Evolutionary conservation across 2,329 filamentous ascomycete genomes (phyloP).

Genomic region (Trichoderma sp.): DNA sequence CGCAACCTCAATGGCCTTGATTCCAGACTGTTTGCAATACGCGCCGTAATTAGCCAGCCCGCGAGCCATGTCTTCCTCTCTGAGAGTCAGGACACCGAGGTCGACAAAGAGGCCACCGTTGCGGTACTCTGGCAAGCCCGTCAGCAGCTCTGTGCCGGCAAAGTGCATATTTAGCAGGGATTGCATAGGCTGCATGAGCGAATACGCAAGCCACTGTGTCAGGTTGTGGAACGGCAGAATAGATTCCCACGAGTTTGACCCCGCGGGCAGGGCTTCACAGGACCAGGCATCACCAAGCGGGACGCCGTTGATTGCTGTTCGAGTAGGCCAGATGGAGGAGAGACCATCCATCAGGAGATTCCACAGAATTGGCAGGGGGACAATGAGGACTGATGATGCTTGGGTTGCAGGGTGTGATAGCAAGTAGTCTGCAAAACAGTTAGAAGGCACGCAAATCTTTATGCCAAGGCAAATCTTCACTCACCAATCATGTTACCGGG

Average conservation of each 20-base stretch:
- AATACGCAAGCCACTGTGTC: slow-evolving; percentile 93
- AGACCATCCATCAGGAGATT: slow-evolving; percentile 84
- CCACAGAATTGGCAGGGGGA: slow-evolving; percentile 87
- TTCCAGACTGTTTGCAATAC: slow-evolving; percentile 69
- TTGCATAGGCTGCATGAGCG: slow-evolving; percentile 87
- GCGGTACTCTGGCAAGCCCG: slow-evolving; percentile 85
- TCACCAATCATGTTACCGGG: slow-evolving; percentile 93
- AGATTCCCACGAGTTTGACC: slow-evolving; percentile 62
- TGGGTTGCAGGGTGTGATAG: slow-evolving; percentile 87
- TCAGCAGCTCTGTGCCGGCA: slow-evolving; percentile 76
- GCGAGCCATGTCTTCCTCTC: slow-evolving; percentile 64
- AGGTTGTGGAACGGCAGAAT: slow-evolving; percentile 93
- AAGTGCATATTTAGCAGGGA: slow-evolving; percentile 78
- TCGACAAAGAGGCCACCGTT: slow-evolving; percentile 89
- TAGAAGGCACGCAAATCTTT: slow-evolving; percentile 22
- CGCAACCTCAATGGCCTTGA: slow-evolving; percentile 56
- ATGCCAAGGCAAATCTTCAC: slow-evolving; percentile 24
- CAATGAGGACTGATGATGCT: slow-evolving; percentile 82
- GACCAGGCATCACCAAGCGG: slow-evolving; percentile 94
- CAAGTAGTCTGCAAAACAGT: slow-evolving; percentile 73
- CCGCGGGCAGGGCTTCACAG: slow-evolving; percentile 75
- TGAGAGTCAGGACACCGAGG: slow-evolving; percentile 75
- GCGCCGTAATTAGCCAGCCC: slow-evolving; percentile 63
- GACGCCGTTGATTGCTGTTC: slow-evolving; percentile 82
- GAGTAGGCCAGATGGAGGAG: slow-evolving; percentile 81